Evolutionary conservation across 371 early-diverging fungal genomes (phyloP).

Genomic region (Dichotomocladium elegans): DNA sequence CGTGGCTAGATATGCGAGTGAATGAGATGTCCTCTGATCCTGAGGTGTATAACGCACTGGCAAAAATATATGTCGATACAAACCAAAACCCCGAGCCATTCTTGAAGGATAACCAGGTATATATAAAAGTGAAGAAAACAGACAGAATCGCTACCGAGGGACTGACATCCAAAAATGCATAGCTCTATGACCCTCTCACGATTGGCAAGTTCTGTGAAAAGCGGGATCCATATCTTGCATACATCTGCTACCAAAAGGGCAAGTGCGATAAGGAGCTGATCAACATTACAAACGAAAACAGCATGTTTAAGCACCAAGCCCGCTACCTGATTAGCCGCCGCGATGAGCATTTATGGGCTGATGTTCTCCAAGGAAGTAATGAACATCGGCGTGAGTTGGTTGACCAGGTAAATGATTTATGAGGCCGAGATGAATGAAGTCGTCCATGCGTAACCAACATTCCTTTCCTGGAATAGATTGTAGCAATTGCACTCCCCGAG

Average conservation of each 20-base stretch:
- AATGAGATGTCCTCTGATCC: conserved; percentile 84
- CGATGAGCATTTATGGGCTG: conserved; percentile 81
- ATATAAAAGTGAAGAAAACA: background rate
- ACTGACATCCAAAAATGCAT: background rate
- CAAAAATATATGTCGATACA: conserved; percentile 98
- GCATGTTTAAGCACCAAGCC: conserved; percentile 98
- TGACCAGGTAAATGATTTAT: conserved; percentile 70
- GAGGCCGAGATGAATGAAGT: background rate
- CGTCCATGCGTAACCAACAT: background rate
- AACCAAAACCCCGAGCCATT: conserved; percentile 97
- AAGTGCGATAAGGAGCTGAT: conserved; percentile 92
- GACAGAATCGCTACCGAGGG: background rate
- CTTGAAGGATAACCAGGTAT: conserved; percentile 79
- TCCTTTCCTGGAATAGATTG: conserved; percentile 27
- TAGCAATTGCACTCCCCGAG: conserved; percentile 87
- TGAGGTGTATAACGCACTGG: conserved; percentile 93
- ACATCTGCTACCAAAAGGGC: conserved; percentile 91
- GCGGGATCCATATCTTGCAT: conserved; percentile 95
- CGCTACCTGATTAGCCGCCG: conserved; percentile 91
- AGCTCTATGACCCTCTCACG: conserved; percentile 81
- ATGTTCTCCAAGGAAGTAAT: conserved; percentile 77
- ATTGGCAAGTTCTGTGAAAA: conserved; percentile 98
- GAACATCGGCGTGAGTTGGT: conserved; percentile 83
- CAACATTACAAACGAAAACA: conserved; percentile 91
- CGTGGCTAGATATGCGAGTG: conserved; percentile 87